phyloP scores from a whole-genome alignment of 73 alveolate species.

The Stentor roeselii region DNA sequence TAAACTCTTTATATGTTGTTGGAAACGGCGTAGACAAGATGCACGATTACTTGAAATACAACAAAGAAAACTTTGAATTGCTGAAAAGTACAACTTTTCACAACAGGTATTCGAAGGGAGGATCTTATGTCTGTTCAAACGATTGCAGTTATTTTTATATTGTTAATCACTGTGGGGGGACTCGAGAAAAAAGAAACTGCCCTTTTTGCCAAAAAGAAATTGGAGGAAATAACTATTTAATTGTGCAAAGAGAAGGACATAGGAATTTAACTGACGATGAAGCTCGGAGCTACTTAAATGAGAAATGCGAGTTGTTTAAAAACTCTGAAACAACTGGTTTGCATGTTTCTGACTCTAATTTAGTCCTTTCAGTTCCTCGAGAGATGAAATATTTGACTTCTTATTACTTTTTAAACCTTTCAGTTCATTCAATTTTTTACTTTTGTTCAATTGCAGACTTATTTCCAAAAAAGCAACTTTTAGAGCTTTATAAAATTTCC shows the following conservation, averaged over 20 bases:
- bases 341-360: too few relatives aligned
- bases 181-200: not conserved
- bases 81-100: not conserved
- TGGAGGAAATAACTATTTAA: slow-evolving; percentile 1
- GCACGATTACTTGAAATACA: not conserved
- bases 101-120: slow-evolving; percentile 1
- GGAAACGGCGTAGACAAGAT: not conserved
- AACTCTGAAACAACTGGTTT: too few relatives aligned
- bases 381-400: too few relatives aligned
- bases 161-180: not conserved
- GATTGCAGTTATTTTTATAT: slow-evolving; percentile 10
- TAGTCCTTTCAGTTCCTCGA: too few relatives aligned
- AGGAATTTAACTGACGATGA: slow-evolving; percentile 1
- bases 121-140: not conserved
- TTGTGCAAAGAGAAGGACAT: slow-evolving; percentile 11
- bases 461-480: too few relatives aligned
- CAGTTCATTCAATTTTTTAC: too few relatives aligned
- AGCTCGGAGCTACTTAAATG: too few relatives aligned
- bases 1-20: too few relatives aligned
- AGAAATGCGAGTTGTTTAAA: too few relatives aligned
- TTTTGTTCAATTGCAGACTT: too few relatives aligned
- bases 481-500: too few relatives aligned
- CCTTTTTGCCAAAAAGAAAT: slow-evolving; percentile 7
- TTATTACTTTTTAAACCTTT: too few relatives aligned
- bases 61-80: not conserved